phyloP scores from a whole-genome alignment of 2,329 filamentous ascomycete species.

The Blastomyces percursus region DNA sequence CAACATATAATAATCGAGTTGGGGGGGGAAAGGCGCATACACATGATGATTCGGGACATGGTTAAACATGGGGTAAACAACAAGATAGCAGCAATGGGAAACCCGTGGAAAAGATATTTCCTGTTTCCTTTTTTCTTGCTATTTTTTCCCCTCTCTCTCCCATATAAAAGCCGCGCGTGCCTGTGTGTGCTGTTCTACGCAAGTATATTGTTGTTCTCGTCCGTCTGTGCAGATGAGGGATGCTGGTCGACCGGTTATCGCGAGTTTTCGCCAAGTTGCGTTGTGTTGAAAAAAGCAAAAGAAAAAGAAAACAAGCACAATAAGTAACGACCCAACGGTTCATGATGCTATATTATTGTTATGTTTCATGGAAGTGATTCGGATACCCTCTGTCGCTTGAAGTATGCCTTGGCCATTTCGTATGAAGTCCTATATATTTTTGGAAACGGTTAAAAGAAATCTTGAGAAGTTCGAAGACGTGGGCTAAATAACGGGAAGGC shows the following conservation, averaged over 20 bases:
- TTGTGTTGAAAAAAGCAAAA: neutral
- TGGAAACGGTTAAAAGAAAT: slow-evolving; percentile 6
- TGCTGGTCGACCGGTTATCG: neutral
- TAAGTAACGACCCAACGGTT: slow-evolving; percentile 12
- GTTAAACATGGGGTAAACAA: too few species aligned
- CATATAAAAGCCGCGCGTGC: neutral
- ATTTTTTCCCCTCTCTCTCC: too few species aligned
- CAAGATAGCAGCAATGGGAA: neutral
- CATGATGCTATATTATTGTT: slow-evolving; percentile 8
- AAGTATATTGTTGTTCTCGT: neutral
- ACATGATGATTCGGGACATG: neutral
- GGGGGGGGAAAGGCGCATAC: neutral
- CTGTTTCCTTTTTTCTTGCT: neutral
- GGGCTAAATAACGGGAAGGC: neutral
- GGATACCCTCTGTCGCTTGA: slow-evolving; percentile 36
- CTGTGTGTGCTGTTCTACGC: neutral
- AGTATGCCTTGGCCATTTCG: slow-evolving; percentile 58
- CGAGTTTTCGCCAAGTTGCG: neutral
- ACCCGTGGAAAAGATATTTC: neutral
- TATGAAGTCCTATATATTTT: slow-evolving; percentile 45
- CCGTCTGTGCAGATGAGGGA: neutral
- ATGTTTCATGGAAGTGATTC: slow-evolving; percentile 8
- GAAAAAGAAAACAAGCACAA: neutral
- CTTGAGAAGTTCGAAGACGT: neutral
- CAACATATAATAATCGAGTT: neutral